Base-by-base conservation (phyloP, 2,329 filamentous ascomycete genomes). In the Alternaria panax region DNA sequence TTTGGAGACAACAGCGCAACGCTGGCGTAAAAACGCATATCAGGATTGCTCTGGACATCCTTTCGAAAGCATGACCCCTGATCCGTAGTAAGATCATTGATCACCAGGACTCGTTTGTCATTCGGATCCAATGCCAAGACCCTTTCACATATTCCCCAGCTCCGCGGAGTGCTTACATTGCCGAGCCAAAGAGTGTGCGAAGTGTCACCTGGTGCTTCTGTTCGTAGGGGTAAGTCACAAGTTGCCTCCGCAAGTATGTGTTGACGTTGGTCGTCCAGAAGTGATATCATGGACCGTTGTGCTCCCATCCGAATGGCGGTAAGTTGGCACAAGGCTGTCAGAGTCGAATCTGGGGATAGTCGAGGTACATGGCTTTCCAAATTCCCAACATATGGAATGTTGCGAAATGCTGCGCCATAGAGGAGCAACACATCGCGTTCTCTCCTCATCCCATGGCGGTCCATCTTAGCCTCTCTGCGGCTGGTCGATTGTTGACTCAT, bases 241-340 rank as follows among this genome's bases (percentile, higher is more conserved):
- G 77, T 79, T 7, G 77, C 76, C 60, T 80, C 78, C 24, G 76
- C 76, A 7, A 80, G 67, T 30, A 80, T 70, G 48, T 78, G 75
- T 53, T 79, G 75, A 20, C 66, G 62, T 8, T 67, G 54, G 2
- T 65, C 66, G 54, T 79, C 77, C 42, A 80, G 65, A 9, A 80
- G 63, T 4, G 77, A 79, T 3, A 80, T 65, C 65, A 78, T 70
- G 28, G 75, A 69, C 18, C 78, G 70, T 25, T 68, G 59, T 16
- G 65, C 72, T n/a, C 68, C 61, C 40, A 79, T 67, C 16, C 75
- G 71, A 28, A 78, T 63, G 3, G 74, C 65, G 3, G 74, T 74
- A 30, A 79, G 67, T 60, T 80, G 78, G 22, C 70, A 74, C 47
- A 78, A 69, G 25, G 75, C 74, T 5, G 67, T 73, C 11, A 79